These are phyloP conservation scores for Nicotiana paniculata DNA, from an alignment of 257 asterid genomes.

Conservation along the genomic window DNA sequence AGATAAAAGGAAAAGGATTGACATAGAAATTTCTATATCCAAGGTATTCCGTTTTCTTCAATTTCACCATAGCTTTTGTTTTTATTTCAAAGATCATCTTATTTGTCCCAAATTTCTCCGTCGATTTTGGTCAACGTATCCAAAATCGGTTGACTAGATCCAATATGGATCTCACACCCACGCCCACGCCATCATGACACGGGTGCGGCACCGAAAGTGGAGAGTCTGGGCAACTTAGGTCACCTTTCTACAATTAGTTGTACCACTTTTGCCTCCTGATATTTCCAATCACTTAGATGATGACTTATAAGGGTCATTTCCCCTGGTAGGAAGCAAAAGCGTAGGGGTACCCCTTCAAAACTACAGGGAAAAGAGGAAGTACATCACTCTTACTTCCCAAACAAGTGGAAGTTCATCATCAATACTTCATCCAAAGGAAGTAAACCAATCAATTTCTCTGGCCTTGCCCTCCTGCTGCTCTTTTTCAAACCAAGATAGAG, in stretches of 20 bases:
- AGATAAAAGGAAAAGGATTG: too few relatives aligned
- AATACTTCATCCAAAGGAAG: neutral
- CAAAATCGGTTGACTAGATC: too few relatives aligned
- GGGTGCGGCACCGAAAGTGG: too few relatives aligned
- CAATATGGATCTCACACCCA: too few relatives aligned
- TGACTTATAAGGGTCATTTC: neutral
- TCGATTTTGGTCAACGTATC: too few relatives aligned
- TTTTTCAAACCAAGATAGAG: neutral
- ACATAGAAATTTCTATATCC: too few relatives aligned
- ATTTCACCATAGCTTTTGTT: too few relatives aligned
- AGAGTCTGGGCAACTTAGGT: neutral
- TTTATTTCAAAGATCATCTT: too few relatives aligned
- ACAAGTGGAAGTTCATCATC: neutral
- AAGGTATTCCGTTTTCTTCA: too few relatives aligned
- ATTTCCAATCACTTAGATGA: neutral
- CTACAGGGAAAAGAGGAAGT: neutral
- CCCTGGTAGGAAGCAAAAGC: neutral
- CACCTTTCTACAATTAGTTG: neutral
- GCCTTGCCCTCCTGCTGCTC: constrained; percentile 3
- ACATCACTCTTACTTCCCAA: neutral
- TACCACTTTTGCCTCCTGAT: neutral
- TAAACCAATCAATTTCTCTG: neutral
- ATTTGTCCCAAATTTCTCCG: too few relatives aligned
- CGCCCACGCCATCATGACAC: too few relatives aligned
- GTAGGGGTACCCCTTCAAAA: neutral